Conservation (phyloP, 2,329 filamentous ascomycete species). For the Stachybotrys echinatus region DNA sequence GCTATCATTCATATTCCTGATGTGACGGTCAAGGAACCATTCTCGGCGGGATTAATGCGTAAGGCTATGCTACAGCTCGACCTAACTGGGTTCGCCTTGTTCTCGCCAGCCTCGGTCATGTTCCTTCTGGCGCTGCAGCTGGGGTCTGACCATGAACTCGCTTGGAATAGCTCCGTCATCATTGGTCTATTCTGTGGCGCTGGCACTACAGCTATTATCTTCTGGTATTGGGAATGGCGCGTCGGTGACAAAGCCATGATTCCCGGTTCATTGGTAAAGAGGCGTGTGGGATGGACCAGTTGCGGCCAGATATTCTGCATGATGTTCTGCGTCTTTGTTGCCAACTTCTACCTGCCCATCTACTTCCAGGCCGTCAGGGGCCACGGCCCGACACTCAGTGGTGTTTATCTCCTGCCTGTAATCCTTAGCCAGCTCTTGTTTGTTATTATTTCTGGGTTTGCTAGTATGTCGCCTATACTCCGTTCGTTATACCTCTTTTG, state of each 20-base stretch:
- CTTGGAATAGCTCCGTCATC: conserved; percentile 15
- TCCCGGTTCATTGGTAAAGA: conserved; percentile 13
- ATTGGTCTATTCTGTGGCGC: conserved; percentile 11
- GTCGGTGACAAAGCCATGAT: conserved; percentile 13
- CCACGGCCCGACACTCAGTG: conserved; percentile 2
- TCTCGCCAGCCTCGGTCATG: conserved; percentile 10
- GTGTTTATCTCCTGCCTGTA: neutral
- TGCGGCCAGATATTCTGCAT: conserved; percentile 14
- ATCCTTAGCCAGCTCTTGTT: neutral
- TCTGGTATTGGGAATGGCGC: conserved; percentile 12
- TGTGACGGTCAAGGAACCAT: neutral
- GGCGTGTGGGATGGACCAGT: conserved; percentile 14
- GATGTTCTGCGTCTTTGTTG: conserved; percentile 6
- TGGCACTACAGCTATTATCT: conserved; percentile 3
- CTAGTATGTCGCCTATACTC: neutral
- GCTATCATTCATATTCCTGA: conserved; percentile 12
- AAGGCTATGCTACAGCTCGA: conserved; percentile 8
- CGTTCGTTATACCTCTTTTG: neutral
- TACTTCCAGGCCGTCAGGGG: conserved; percentile 18
- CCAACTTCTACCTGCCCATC: conserved; percentile 18
- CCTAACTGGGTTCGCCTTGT: conserved; percentile 7
- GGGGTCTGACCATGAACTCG: conserved; percentile 13
- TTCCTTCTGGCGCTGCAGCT: conserved; percentile 18
- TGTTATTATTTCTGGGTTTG: neutral
- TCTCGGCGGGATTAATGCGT: conserved; percentile 9